phyloP scores from a whole-genome alignment of 1,139 yeast genomes.

The Hyphopichia khmerensis region DNA sequence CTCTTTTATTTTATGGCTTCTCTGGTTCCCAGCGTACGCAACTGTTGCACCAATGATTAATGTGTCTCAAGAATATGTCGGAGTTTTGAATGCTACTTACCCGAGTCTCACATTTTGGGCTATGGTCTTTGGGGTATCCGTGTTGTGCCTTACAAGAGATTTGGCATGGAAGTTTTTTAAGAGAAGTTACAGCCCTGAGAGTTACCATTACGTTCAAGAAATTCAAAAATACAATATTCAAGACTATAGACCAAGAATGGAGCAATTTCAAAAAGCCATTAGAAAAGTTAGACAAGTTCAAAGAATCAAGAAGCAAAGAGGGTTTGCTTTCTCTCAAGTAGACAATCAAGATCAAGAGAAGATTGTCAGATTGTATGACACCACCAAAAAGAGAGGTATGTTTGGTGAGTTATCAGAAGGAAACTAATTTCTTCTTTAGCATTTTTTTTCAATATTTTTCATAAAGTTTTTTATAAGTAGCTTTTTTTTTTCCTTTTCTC shows the following conservation, averaged over 20 bases:
- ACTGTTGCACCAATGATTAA: constrained; percentile 78
- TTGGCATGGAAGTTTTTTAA: constrained; percentile 92
- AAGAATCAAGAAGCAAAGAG: constrained; percentile 96
- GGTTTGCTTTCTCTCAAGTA: constrained; percentile 96
- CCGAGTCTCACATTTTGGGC: constrained; percentile 86
- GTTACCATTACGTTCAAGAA: constrained; percentile 94
- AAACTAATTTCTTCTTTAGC: constrained; percentile 2
- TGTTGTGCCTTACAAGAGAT: constrained; percentile 80
- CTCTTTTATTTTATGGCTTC: constrained; percentile 79
- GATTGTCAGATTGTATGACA: constrained; percentile 90
- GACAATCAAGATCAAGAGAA: constrained; percentile 91
- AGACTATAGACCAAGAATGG: constrained; percentile 92
- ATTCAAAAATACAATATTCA: constrained; percentile 94
- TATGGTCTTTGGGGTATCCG: constrained; percentile 69
- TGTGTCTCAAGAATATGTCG: constrained; percentile 82
- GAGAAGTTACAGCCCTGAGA: constrained; percentile 86
- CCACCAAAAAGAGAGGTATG: constrained; percentile 65
- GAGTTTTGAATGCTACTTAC: constrained; percentile 74
- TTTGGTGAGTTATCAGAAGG: constrained; percentile 46
- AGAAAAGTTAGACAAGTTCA: constrained; percentile 97
- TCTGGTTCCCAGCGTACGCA: constrained; percentile 85
- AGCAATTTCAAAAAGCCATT: constrained; percentile 95
- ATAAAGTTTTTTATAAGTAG: neutral
- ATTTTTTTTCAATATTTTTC: neutral
- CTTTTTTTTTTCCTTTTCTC: neutral